These are phyloP conservation scores for Xerocomus potaroensis DNA, from an alignment of 768 basidiomycete species.

Conservation along the genomic window DNA sequence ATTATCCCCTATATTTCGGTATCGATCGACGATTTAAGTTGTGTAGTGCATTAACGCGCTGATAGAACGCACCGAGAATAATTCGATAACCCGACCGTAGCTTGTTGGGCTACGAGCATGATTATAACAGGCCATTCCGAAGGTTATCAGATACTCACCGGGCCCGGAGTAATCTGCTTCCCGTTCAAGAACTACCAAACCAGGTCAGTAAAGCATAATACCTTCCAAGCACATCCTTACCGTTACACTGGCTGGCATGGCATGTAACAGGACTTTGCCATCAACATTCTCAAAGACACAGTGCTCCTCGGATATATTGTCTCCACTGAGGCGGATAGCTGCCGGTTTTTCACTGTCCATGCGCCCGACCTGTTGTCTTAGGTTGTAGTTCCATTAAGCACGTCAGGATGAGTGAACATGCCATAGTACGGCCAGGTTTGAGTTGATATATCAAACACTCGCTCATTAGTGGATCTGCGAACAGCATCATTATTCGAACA, in stretches of 20 bases:
- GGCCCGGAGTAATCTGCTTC: slow-evolving; percentile 72
- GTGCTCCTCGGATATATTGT: slow-evolving; percentile 88
- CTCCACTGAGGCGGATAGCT: slow-evolving; percentile 89
- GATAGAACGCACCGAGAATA: slow-evolving; percentile 68
- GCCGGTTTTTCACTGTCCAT: slow-evolving; percentile 76
- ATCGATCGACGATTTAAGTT: slow-evolving; percentile 2
- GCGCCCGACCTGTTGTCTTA: slow-evolving; percentile 65
- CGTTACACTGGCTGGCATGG: slow-evolving; percentile 77
- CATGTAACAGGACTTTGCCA: slow-evolving; percentile 79
- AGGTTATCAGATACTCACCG: slow-evolving; percentile 44
- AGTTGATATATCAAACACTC: slow-evolving; percentile 93
- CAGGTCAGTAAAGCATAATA: slow-evolving; percentile 11
- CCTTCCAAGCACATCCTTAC: slow-evolving; percentile 40
- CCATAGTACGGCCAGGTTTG: slow-evolving; percentile 78
- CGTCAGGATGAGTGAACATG: slow-evolving; percentile 29
- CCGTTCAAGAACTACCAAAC: slow-evolving; percentile 82
- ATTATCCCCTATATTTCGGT: slow-evolving; percentile 65
- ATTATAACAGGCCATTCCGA: slow-evolving; percentile 8
- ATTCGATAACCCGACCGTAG: slow-evolving; percentile 93
- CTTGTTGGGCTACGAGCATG: slow-evolving; percentile 56
- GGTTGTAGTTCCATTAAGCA: slow-evolving; percentile 12
- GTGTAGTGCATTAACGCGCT: not conserved
- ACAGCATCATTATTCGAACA: slow-evolving; percentile 8
- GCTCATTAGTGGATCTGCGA: slow-evolving; percentile 88
- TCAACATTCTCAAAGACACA: slow-evolving; percentile 87